Conservation (phyloP, 2,329 filamentous ascomycete genomes). For the Sphaerulina musiva region DNA sequence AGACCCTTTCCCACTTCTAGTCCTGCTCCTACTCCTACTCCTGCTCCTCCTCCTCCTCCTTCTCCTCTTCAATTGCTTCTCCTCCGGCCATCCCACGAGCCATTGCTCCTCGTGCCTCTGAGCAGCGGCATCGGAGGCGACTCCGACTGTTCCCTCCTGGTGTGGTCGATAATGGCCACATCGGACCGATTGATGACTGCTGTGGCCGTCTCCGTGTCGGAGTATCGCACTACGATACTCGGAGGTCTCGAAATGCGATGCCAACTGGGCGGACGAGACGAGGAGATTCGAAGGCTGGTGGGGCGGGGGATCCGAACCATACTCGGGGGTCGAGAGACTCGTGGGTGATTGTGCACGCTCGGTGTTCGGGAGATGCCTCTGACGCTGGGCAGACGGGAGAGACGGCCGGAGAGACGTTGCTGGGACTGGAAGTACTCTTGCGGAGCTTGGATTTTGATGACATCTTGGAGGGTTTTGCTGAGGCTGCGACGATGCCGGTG, state of each 20-base stretch:
- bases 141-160: neutral
- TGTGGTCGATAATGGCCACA: neutral
- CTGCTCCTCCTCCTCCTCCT: neutral
- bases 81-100: neutral
- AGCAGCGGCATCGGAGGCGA: neutral
- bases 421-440: slow-evolving; percentile 7
- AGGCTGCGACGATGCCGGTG: neutral
- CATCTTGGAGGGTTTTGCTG: neutral
- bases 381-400: slow-evolving; percentile 2
- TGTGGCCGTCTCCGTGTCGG: neutral
- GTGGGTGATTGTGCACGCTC: neutral
- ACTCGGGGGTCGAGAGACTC: slow-evolving; percentile 1
- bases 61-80: neutral
- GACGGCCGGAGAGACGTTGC: neutral
- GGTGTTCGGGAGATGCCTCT: neutral
- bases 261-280: neutral
- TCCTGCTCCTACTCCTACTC: too few species aligned
- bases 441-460: slow-evolving; percentile 8
- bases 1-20: too few species aligned
- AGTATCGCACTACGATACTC: neutral
- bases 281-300: neutral
- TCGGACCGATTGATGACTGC: too few species aligned
- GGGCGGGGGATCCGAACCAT: neutral
- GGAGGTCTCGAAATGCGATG: neutral
- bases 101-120: neutral